Base-by-base conservation (phyloP, 495 filamentous ascomycete genomes). In the Clohesyomyces aquaticus region DNA sequence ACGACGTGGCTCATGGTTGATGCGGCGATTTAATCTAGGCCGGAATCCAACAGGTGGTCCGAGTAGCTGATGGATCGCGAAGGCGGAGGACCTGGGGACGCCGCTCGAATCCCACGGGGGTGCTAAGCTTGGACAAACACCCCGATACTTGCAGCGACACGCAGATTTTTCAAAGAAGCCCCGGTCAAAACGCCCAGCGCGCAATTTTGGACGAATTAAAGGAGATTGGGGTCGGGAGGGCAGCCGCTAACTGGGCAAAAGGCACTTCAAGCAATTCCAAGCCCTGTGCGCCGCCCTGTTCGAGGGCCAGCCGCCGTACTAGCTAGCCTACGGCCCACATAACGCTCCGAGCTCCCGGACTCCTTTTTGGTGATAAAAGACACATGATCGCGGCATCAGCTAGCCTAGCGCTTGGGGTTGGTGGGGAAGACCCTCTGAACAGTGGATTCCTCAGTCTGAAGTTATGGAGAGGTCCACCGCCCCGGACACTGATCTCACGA, bases 161-260 rank as follows among this genome's bases (percentile, higher is more conserved):
- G 65, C 65, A 67, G 58, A 56, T 6, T 52, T 51, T 67, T 67
- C 65, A 19, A 9, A 1, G 29, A 18, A 27, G 58, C 25, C 50
- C 58, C 58, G 52, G 51, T 38, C 38, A 19, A 14, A 19, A 19
- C 22, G 52, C 65, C 65, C 53, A 58, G 65, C 38, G 23, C 50
- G 58, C 45, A 67, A 61, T 61, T 42, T 62, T 67, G 64, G 58
- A 29, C 64, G 64, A 67, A 67, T 57, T 67, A 32, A 62, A 38
- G 46, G 65, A 63, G 52, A 62, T 67, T 67, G 32, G 53, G 18
- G 14, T 56, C 43, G 49, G 3, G 51, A 22, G 48, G 55, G 63
- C 43, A 29, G 22, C 32, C 63, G 63, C 57, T 61, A 61, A 57
- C 14, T 50, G 56, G 63, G 21, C 49, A 47, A 29, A n/a, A n/a